Evolutionary conservation across 495 filamentous ascomycete species (phyloP), one percentile per base, ranked within the genome.

Genomic region (Aspergillus biplanus): DNA sequence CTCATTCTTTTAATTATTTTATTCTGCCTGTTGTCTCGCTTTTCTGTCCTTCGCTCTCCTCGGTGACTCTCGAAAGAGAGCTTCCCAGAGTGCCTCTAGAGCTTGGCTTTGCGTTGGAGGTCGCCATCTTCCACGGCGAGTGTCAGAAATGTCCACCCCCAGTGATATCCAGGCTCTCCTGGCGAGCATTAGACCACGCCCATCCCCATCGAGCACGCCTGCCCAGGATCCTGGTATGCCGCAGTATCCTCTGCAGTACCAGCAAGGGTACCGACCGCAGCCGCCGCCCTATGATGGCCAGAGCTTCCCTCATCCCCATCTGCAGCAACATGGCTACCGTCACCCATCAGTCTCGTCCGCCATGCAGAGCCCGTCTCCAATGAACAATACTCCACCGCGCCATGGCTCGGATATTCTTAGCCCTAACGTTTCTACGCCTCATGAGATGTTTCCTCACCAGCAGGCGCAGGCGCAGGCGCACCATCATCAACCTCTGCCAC

Each of bases 61-160:
- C 44, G 32, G 46, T 59, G 58, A 48, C 71, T 77, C 74, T 78
- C 72, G 73, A 77, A 77, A 77, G 73, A 77, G 75, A 77, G 75
- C 73, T 75, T 31, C 47, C 49, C 33, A 53, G 62, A 61, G 64
- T 62, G 62, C 66, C 44, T 33, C 32, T 37, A 49, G 63, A 75
- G 72, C 73, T 78, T 69, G 66, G 66, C 61, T 60, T 70, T 68
- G 55, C 35, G 59, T 64, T 66, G 71, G 71, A 70, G 72, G 73
- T 74, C 70, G 71, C 71, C 68, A 64, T 64, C 37, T 33, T 47
- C 46, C 60, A 63, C 65, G 75, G 72, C 73, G 72, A 71, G 71
- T 65, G 79, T 72, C 78, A 81, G 79, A 81, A 78, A 82, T 82
- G 80, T 81, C 80, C 68, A 80, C 76, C 71, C 76, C 80, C 53